Evolutionary conservation across 306 rosid species (phyloP), one percentile per base, ranked within the genome.

Genomic region (Ormosia semicastrata): DNA sequence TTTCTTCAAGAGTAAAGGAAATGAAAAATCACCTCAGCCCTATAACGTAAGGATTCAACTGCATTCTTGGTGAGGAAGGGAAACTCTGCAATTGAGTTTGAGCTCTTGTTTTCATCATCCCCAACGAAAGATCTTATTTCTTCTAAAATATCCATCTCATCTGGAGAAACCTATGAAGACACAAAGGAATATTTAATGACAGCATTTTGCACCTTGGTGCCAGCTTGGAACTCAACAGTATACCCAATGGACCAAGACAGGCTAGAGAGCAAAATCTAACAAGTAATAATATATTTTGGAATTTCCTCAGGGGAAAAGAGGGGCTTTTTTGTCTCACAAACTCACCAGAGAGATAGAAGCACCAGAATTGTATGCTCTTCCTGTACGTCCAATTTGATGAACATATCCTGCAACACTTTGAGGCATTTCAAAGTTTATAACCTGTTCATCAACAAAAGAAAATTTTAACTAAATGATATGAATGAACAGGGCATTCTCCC

Each of bases 321-420:
- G 43, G 81, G 40, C 58, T 12, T 33, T 4, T 68, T 49, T 56
- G 71, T 67, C 76, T 7, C 0, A 58, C 37, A 66, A 73, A 92
- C 98, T 92, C 87, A 95, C 99, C 89, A 95, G 88, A 56, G 99
- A 93, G 32, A 95, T 53, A 84, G 99, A 93, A 84, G 92, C 54
- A 84, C 99, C 99, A 62, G 94, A 89, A 81, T 71, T 95, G 66
- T 87, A 88, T 72, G 97, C 99, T 88, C 99, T 89, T 86, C 99
- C 99, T 30, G 99, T 95, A 71, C 99, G 98, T 59, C 99, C 99
- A 78, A 95, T 92, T 60, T 97, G 90, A 82, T 95, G 98, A 13
- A 95, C 87, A 74, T 95, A 95, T 69, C 98, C 98, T 32, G 85
- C 89, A 77, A 83, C 88, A 89, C 84, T 92, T 68, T 13, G 86